phyloP scores from a whole-genome alignment of 2,329 filamentous ascomycete genomes.

The Hypoxylon sp. region DNA sequence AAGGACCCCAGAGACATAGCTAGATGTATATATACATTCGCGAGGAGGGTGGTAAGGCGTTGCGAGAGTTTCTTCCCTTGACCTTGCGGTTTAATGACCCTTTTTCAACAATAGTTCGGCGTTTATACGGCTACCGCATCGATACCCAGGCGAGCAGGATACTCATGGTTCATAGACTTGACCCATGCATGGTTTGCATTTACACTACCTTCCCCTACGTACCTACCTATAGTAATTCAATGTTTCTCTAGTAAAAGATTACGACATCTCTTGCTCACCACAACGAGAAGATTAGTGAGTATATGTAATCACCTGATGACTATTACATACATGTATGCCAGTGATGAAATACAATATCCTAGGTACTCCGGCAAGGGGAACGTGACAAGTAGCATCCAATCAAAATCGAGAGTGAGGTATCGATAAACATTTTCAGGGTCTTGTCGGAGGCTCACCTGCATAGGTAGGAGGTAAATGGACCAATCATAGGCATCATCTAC shows the following conservation, averaged over 20 bases:
- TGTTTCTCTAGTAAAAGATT: background rate
- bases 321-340: background rate
- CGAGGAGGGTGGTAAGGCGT: background rate
- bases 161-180: background rate
- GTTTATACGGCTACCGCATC: conserved; percentile 15
- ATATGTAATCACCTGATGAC: background rate
- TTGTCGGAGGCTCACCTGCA: conserved; percentile 10
- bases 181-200: background rate
- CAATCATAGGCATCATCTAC: conserved; percentile 20
- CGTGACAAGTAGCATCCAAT: conserved; percentile 29
- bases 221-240: background rate
- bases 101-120: conserved; percentile 4
- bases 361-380: conserved; percentile 14
- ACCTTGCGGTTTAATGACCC: background rate
- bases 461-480: too few relatives aligned
- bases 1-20: background rate
- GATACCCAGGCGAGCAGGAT: conserved; percentile 26
- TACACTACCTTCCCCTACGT: background rate
- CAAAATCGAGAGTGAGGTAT: background rate
- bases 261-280: background rate
- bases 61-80: background rate
- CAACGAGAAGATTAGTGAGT: background rate
- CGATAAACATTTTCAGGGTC: conserved; percentile 15
- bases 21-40: conserved; percentile 5
- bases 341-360: conserved; percentile 4